phyloP scores from a whole-genome alignment of 2,329 filamentous ascomycete genomes.

The Ophiocordyceps camponoti-saundersi region DNA sequence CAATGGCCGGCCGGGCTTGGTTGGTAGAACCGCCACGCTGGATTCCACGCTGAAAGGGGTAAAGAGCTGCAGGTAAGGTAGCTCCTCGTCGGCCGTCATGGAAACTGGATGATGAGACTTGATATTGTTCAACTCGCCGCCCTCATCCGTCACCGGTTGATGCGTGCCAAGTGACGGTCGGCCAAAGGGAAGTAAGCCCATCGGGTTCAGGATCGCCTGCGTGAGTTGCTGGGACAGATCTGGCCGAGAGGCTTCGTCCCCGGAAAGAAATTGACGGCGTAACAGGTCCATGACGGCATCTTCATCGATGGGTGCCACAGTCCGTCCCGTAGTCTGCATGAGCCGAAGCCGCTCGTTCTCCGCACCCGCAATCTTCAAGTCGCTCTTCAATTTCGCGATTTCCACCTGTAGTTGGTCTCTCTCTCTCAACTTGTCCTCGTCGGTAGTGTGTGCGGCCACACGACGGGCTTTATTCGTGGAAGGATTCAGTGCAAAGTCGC shows the following conservation, averaged over 20 bases:
- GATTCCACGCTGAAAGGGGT: slow-evolving; percentile 48
- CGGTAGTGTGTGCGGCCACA: slow-evolving; percentile 21
- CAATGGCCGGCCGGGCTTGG: slow-evolving; percentile 14
- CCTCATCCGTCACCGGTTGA: slow-evolving; percentile 8
- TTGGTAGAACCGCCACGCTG: slow-evolving; percentile 27
- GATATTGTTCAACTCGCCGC: slow-evolving; percentile 21
- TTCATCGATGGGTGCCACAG: slow-evolving; percentile 15
- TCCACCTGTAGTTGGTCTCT: slow-evolving; percentile 37
- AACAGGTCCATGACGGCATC: slow-evolving; percentile 23
- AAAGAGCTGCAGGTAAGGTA: slow-evolving; percentile 56
- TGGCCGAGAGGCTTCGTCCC: slow-evolving; percentile 11
- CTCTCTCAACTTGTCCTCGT: slow-evolving; percentile 31
- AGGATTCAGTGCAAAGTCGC: background rate
- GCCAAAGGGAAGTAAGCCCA: slow-evolving; percentile 33
- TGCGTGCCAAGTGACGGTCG: slow-evolving; percentile 12
- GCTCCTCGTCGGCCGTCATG: slow-evolving; percentile 44
- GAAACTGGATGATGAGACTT: slow-evolving; percentile 47
- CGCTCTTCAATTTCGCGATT: slow-evolving; percentile 36
- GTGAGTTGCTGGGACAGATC: slow-evolving; percentile 23
- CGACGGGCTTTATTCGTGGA: slow-evolving; percentile 21
- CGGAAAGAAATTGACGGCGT: slow-evolving; percentile 19
- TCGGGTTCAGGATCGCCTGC: slow-evolving; percentile 31
- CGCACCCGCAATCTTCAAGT: slow-evolving; percentile 37
- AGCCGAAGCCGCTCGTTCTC: slow-evolving; percentile 38
- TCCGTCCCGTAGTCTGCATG: slow-evolving; percentile 21